Evolutionary conservation across 2,329 filamentous ascomycete genomes (phyloP), one percentile per base, ranked within the genome.

Genomic region (Knoxdaviesia capensis): DNA sequence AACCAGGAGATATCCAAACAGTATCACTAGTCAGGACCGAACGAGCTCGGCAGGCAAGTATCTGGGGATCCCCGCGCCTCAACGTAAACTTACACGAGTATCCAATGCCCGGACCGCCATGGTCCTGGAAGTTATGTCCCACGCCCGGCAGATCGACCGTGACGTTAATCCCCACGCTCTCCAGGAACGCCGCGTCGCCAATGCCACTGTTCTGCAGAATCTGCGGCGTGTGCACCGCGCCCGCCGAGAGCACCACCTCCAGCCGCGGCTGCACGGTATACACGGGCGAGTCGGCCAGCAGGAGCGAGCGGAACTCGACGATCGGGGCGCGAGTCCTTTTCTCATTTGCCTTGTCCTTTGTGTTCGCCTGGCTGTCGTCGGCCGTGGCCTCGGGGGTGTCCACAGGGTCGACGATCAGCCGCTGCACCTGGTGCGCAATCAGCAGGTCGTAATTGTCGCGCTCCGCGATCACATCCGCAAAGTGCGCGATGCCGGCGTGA

Each of bases 121-220:
- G 66, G 50, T 77, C 70, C 51, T 71, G 62, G 31, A 77, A 58
- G 53, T 75, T 74, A 9, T 57, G 63, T 34, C 72, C 73, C n/a
- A 77, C 70, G 36, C 69, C 72, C 0, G 69, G 69, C 1, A 70
- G 59, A 47, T 73, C 60, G 32, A 40, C 34, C 1, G 69, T 48
- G 0, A 66, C 48, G 0, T 57, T 46, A 31, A 71, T 68, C 6
- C 58, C 51, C 46, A 62, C 53, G 10, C 55, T 49, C 6, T 57
- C 36, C 1, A 72, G 56, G 7, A 62, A 56, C 0, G 51, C 48
- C 0, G 53, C 50, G 0, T 61, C 54, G 0, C 66, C 65, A 34
- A 71, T 59, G 3, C 67, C 66, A 38, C 62, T 66, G 1, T 68
- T 57, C 51, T 66, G 65, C 1, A 71, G 59, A 2, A 71, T 55